These are phyloP conservation scores for Fraxinus cuspidata DNA, from an alignment of 257 asterid genomes.

Conservation along the genomic window DNA sequence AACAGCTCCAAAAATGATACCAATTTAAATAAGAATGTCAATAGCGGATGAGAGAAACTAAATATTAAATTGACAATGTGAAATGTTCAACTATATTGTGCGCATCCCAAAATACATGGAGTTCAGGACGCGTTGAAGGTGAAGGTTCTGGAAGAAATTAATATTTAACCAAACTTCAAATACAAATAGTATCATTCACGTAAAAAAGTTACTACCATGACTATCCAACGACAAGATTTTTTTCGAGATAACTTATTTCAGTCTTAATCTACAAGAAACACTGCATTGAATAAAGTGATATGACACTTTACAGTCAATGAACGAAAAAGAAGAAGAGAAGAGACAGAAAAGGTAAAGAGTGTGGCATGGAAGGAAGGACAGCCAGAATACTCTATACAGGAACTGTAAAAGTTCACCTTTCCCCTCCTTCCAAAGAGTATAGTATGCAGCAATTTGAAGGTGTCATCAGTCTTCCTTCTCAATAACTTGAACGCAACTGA, in stretches of 20 bases:
- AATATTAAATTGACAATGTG: background rate
- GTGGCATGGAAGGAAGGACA: background rate
- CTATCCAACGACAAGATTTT: background rate
- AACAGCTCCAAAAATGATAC: background rate
- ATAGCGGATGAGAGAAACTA: background rate
- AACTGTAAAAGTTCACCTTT: constrained; percentile 39
- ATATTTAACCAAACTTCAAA: background rate
- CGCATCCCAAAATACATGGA: background rate
- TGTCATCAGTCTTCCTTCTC: constrained; percentile 48
- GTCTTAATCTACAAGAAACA: background rate
- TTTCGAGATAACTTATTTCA: background rate
- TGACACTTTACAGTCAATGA: background rate
- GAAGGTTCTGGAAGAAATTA: background rate
- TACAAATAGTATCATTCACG: background rate
- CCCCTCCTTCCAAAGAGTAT: constrained; percentile 52
- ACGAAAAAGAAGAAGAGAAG: background rate
- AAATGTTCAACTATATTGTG: background rate
- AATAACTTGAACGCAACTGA: constrained; percentile 48
- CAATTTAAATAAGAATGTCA: background rate
- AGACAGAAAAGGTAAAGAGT: background rate
- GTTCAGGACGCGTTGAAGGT: background rate
- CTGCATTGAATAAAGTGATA: background rate
- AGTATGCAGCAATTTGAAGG: constrained; percentile 43
- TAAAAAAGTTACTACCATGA: background rate
- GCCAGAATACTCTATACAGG: background rate